Evolutionary conservation across 2,329 filamentous ascomycete species (phyloP), one percentile per base, ranked within the genome.

Genomic region (Hypoxylon rubiginosum): DNA sequence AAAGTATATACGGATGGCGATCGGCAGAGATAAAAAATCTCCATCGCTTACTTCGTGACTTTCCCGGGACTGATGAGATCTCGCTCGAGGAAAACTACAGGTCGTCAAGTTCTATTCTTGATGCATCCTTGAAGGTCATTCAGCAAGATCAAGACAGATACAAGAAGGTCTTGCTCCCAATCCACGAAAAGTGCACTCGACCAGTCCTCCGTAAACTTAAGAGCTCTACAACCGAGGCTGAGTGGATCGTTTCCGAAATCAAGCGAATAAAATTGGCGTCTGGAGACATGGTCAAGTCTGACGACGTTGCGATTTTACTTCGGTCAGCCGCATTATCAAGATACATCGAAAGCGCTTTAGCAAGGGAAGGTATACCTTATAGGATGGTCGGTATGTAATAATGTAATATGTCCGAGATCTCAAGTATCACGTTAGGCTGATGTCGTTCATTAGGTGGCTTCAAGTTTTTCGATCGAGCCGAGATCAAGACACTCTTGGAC

Each of bases 1-100:
- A 99, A 79, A 97, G 94, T 77, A 99, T 99, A 62, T 99, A 98
- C 77, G 93, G 95, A 19, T 99, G 97, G 85, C 90, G 95, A 19
- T 94, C 93, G 7, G 95, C 96, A 9, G 95, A 99, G 78, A 93
- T 95, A 71, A 91, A 91, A 76, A 99, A 98, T 73, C 84, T 98
- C 51, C 87, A 88, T 69, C 89, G 92, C 2, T 90, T 99, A 83
- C 87, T 93, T 56, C 83, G 83, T 45, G 90, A 93, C 63, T 97
- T 92, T 74, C 90, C 90, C 0, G 86, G 91, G 26, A 96, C 94
- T 0, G 86, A 93, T 4, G 91, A 96, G 62, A 89, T 97, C 48
- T 90, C 95, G 5, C 83, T 99, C 2, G 92, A 97, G 76, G 92
- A 97, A 74, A 99, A 98, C 74, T 99, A 99, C 76, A 88, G 95